Percentiles rank a stretch among this genome's conserved stretches.
Evolutionary conservation across 306 rosid species (phyloP).

Genomic region (Ormosia emarginata): DNA sequence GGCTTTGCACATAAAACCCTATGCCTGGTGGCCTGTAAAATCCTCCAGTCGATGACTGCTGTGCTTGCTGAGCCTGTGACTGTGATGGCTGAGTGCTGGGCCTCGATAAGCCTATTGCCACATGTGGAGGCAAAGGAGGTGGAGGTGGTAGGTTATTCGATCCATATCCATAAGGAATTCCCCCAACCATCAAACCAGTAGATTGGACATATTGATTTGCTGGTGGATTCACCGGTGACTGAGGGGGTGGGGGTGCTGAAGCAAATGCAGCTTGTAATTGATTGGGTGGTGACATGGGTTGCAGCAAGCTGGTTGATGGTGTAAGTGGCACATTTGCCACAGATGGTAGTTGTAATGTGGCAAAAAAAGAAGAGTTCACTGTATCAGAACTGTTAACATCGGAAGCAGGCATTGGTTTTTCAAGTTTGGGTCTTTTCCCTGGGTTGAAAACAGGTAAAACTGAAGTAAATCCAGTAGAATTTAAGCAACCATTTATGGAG

Average conservation of each 20-base stretch:
- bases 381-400: slow-evolving; percentile 55
- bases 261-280: slow-evolving; percentile 56
- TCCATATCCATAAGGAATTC: slow-evolving; percentile 62
- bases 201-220: slow-evolving; percentile 63
- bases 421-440: slow-evolving; percentile 77
- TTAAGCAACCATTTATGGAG: slow-evolving; percentile 50
- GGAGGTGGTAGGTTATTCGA: slow-evolving; percentile 67
- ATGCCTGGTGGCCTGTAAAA: slow-evolving; percentile 58
- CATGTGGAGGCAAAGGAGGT: slow-evolving; percentile 73
- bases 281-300: slow-evolving; percentile 46
- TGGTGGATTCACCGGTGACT: slow-evolving; percentile 45
- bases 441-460: slow-evolving; percentile 53
- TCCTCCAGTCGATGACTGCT: slow-evolving; percentile 54
- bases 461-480: slow-evolving; percentile 49
- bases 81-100: slow-evolving; percentile 47
- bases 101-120: slow-evolving; percentile 57
- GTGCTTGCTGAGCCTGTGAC: slow-evolving; percentile 38
- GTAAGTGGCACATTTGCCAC: slow-evolving; percentile 32
- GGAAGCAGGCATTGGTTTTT: slow-evolving; percentile 48
- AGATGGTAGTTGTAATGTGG: slow-evolving; percentile 47
- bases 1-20: slow-evolving; percentile 63
- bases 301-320: slow-evolving; percentile 50
- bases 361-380: slow-evolving; percentile 37
- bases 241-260: slow-evolving; percentile 47
- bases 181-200: slow-evolving; percentile 54